A percentile compares a stretch with the other conserved stretches of the same genome.
phyloP scores from a whole-genome alignment of 2,329 filamentous ascomycete species.

The Exophiala aquamarina region DNA sequence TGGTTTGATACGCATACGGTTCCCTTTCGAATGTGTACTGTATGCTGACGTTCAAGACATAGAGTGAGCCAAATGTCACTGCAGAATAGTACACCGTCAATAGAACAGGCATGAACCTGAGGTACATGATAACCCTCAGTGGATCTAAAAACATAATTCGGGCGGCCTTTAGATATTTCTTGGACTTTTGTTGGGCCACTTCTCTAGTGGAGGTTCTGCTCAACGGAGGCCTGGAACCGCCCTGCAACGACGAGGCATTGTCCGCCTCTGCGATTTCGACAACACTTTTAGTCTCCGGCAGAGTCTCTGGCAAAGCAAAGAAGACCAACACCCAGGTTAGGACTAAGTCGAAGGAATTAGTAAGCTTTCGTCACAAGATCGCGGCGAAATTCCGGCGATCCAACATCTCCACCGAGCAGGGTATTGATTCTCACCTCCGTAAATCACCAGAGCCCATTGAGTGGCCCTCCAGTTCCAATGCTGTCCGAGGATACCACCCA shows the following conservation, averaged over 20 bases:
- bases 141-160: slow-evolving; percentile 71
- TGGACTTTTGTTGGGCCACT: slow-evolving; percentile 60
- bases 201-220: slow-evolving; percentile 61
- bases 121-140: slow-evolving; percentile 66
- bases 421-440: slow-evolving; percentile 57
- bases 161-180: slow-evolving; percentile 51
- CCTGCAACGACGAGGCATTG: slow-evolving; percentile 15
- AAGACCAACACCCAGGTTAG: slow-evolving; percentile 41
- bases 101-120: slow-evolving; percentile 72
- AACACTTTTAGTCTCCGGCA: slow-evolving; percentile 32
- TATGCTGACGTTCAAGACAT: slow-evolving; percentile 74
- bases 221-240: slow-evolving; percentile 31
- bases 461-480: slow-evolving; percentile 72
- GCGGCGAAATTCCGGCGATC: neutral
- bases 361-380: neutral
- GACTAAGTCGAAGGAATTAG: slow-evolving; percentile 20
- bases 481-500: slow-evolving; percentile 71
- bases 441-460: slow-evolving; percentile 74
- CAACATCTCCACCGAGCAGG: too few species aligned
- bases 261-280: slow-evolving; percentile 31
- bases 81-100: slow-evolving; percentile 72
- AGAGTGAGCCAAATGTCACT: slow-evolving; percentile 73
- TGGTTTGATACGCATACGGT: slow-evolving; percentile 68
- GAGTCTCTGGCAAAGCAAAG: slow-evolving; percentile 47
- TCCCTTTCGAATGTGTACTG: slow-evolving; percentile 65